phyloP scores from a whole-genome alignment of 352 stramenopile species.

The Phytophthora crassamura region DNA sequence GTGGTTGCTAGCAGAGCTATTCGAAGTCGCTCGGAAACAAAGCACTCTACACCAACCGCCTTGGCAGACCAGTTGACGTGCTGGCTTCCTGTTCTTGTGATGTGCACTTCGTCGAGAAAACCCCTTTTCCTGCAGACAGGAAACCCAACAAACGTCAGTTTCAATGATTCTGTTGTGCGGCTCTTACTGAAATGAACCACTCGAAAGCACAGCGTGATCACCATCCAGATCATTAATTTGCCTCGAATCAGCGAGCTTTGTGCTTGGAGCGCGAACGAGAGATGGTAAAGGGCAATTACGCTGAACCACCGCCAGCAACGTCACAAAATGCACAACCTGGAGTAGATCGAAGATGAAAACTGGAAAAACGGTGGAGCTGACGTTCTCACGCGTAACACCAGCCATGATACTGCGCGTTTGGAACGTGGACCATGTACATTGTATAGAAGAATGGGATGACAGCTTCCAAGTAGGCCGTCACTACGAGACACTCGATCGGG shows the following conservation, averaged over 20 bases:
- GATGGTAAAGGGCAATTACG: conserved; percentile 29
- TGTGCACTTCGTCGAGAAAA: no score
- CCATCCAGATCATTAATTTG: conserved; percentile 43
- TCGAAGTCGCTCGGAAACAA: no score
- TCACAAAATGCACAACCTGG: conserved; percentile 25
- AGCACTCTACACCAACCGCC: no score
- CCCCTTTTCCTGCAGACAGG: no score
- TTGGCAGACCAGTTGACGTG: no score
- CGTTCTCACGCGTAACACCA: background rate
- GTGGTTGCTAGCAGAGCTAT: no score
- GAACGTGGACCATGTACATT: conserved; percentile 2
- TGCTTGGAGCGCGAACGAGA: conserved; percentile 44
- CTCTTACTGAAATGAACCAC: conserved; percentile 1
- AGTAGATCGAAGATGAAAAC: conserved; percentile 22
- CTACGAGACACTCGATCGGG: conserved; percentile 5
- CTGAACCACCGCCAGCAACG: conserved; percentile 3
- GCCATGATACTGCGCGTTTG: conserved; percentile 21
- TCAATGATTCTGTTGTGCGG: background rate
- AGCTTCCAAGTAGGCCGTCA: conserved; percentile 1
- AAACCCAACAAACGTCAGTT: background rate
- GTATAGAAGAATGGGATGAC: conserved; percentile 11
- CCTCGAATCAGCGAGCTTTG: conserved; percentile 35
- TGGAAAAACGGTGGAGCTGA: background rate
- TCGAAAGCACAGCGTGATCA: conserved; percentile 7
- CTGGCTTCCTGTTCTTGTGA: no score